Evolutionary conservation across 495 filamentous ascomycete species (phyloP).

Genomic region (Aspergillus campestris): DNA sequence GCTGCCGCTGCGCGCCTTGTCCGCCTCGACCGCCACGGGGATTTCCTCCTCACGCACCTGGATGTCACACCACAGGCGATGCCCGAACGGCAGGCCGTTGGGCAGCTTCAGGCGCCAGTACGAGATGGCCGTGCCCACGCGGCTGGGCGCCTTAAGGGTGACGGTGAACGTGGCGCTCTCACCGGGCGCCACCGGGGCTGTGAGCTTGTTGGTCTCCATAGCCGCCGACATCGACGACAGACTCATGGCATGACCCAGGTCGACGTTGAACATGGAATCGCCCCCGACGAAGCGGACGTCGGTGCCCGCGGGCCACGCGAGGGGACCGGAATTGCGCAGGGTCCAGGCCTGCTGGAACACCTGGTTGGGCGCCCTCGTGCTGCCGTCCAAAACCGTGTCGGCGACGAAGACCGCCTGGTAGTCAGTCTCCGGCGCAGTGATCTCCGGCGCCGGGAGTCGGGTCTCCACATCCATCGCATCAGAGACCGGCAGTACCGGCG

Average conservation of each 20-base stretch:
- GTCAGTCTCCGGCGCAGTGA: constrained; percentile 4
- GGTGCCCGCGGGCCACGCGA: constrained; percentile 79
- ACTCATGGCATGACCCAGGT: constrained; percentile 66
- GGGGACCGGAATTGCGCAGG: constrained; percentile 72
- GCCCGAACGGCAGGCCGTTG: constrained; percentile 77
- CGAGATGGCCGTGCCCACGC: constrained; percentile 70
- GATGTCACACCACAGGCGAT: constrained; percentile 92
- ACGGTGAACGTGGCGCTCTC: constrained; percentile 76
- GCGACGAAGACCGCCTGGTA: constrained; percentile 69
- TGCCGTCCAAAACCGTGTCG: constrained; percentile 72
- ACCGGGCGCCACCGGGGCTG: constrained; percentile 57
- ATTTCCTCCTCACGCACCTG: constrained; percentile 44
- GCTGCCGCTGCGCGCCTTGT: constrained; percentile 30
- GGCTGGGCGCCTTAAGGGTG: constrained; percentile 66
- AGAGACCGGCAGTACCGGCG: constrained; percentile 39
- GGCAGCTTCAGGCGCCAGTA: constrained; percentile 91
- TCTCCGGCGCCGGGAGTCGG: too few relatives aligned
- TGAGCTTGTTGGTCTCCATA: constrained; percentile 72
- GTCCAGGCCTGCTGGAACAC: constrained; percentile 90
- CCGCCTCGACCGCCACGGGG: not conserved
- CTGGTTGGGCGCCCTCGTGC: constrained; percentile 54
- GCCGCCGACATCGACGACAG: constrained; percentile 61
- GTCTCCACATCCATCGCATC: too few relatives aligned
- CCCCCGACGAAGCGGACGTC: constrained; percentile 87
- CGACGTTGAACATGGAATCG: constrained; percentile 88